These are phyloP conservation scores for Pichia paraexigua DNA, from an alignment of 805 yeast genomes.

Conservation along the genomic window DNA sequence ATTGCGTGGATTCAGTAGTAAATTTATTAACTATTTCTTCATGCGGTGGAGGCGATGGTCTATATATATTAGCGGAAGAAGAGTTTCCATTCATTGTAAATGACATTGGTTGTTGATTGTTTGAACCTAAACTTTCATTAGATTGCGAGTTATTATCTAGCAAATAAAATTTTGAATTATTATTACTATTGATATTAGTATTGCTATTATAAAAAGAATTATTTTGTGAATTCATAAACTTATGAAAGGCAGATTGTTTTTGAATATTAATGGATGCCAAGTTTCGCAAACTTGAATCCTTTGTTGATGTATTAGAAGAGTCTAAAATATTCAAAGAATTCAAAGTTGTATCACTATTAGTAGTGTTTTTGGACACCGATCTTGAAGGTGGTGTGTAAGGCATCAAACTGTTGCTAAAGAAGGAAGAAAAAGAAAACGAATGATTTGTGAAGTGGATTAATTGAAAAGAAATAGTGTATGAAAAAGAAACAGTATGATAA, in stretches of 20 bases:
- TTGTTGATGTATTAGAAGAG: background rate
- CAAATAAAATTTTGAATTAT: conserved; percentile 9
- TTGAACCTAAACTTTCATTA: conserved; percentile 5
- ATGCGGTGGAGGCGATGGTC: background rate
- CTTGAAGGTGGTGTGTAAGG: conserved; percentile 2
- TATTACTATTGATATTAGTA: background rate
- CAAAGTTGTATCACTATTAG: background rate
- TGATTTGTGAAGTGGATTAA: too few relatives aligned
- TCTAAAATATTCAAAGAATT: background rate
- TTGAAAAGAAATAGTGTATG: too few relatives aligned
- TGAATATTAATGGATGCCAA: background rate
- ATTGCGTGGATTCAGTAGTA: conserved; percentile 74
- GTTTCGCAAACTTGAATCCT: background rate
- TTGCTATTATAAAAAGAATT: background rate
- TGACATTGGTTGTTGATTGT: background rate
- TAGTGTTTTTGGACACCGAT: background rate
- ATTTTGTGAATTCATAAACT: conserved; percentile 5
- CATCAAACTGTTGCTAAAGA: background rate
- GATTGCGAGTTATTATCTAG: conserved; percentile 11
- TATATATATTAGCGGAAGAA: background rate
- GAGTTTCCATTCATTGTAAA: background rate
- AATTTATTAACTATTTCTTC: conserved; percentile 30
- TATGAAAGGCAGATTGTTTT: conserved; percentile 5
- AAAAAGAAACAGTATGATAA: background rate
- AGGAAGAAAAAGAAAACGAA: too few relatives aligned